These are phyloP conservation scores for Ceratobasidium sp. DNA, from an alignment of 1,284 basidiomycete species.

Conservation along the genomic window DNA sequence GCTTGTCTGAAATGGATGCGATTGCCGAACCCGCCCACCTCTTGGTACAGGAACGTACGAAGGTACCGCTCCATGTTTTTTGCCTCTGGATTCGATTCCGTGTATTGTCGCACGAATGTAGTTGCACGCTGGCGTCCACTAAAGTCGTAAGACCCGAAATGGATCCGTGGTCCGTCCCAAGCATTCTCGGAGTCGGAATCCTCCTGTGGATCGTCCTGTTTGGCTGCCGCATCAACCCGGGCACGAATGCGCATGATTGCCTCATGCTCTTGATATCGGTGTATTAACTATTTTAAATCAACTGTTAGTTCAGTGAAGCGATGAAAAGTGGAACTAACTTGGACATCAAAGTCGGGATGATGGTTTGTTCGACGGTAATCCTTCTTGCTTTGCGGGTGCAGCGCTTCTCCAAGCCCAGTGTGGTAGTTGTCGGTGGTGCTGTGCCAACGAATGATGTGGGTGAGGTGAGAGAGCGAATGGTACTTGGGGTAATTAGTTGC, in stretches of 20 bases:
- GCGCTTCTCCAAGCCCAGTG: conserved; percentile 1
- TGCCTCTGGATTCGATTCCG: background rate
- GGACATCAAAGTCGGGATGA: background rate
- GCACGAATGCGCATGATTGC: conserved; percentile 9
- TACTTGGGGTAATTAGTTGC: conserved; percentile 13
- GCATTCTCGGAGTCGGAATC: background rate
- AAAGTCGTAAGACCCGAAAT: background rate
- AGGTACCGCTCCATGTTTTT: background rate
- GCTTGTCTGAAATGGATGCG: background rate
- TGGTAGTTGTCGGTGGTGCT: conserved; percentile 20
- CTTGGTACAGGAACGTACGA: conserved; percentile 1
- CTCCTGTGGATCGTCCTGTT: background rate
- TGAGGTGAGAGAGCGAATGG: background rate
- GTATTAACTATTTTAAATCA: background rate
- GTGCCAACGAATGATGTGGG: background rate
- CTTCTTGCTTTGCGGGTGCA: conserved; percentile 23
- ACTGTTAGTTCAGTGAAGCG: background rate
- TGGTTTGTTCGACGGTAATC: conserved; percentile 1
- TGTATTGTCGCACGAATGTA: background rate
- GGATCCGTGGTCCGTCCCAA: background rate
- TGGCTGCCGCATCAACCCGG: background rate
- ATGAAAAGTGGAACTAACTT: background rate
- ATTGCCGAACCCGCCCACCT: background rate
- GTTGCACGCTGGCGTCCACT: background rate
- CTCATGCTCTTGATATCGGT: background rate